phyloP scores from a whole-genome alignment of 2,329 filamentous ascomycete species.

The Pseudogymnoascus sp. region DNA sequence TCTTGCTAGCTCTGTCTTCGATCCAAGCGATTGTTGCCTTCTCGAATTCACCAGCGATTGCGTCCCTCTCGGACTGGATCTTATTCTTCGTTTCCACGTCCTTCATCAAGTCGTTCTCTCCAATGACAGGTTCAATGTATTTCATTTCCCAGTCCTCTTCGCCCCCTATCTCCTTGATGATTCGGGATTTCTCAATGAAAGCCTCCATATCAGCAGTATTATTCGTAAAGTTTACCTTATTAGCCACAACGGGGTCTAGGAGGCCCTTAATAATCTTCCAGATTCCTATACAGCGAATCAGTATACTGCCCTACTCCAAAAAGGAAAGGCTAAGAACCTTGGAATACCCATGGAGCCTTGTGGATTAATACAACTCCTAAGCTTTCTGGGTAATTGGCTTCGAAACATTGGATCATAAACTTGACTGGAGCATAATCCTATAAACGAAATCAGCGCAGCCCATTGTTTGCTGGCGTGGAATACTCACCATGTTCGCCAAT shows the following conservation, averaged over 20 bases:
- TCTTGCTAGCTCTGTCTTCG: constrained; percentile 37
- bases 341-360: constrained; percentile 95
- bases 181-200: constrained; percentile 63
- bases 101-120: constrained; percentile 72
- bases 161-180: constrained; percentile 79
- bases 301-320: not conserved
- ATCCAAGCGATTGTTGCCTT: constrained; percentile 71
- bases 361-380: constrained; percentile 87
- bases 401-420: constrained; percentile 99
- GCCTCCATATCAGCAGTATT: constrained; percentile 68
- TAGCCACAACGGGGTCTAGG: constrained; percentile 92
- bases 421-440: constrained; percentile 92
- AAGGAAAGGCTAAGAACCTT: constrained; percentile 47
- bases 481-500: constrained; percentile 80
- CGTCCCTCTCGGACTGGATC: constrained; percentile 56
- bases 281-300: constrained; percentile 51
- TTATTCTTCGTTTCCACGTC: constrained; percentile 55
- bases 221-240: constrained; percentile 90
- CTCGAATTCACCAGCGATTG: constrained; percentile 68
- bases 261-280: constrained; percentile 94
- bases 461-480: not conserved
- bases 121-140: constrained; percentile 67
- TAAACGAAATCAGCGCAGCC: constrained; percentile 15
- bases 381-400: constrained; percentile 95
- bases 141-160: constrained; percentile 77